phyloP scores from a whole-genome alignment of 176 grass and related monocot species.

The Rhynchospora pubera region DNA sequence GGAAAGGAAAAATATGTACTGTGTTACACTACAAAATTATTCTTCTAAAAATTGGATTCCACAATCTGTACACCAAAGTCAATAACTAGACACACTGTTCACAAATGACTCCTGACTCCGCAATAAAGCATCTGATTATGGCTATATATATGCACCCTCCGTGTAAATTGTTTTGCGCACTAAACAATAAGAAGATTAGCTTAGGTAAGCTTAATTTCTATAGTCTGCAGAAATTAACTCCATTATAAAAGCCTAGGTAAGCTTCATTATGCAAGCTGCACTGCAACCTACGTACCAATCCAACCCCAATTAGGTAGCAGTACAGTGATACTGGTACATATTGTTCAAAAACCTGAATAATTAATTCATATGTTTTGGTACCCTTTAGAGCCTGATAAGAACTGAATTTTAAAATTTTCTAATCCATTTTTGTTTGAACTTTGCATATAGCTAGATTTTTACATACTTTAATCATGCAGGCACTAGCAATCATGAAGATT shows the following conservation, averaged over 20 bases:
- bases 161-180: neutral
- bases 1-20: neutral
- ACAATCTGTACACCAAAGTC: neutral
- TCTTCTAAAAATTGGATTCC: neutral
- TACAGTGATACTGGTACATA: neutral
- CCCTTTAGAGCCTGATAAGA: neutral
- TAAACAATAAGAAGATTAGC: slow-evolving; percentile 3
- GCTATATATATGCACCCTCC: slow-evolving; percentile 5
- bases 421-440: neutral
- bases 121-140: neutral
- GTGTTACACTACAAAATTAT: neutral
- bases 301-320: neutral
- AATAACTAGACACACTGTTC: neutral
- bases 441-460: neutral
- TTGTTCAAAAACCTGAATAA: neutral
- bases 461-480: neutral
- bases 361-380: neutral
- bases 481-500: slow-evolving; percentile 9
- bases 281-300: neutral
- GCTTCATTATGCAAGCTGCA: neutral
- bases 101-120: neutral
- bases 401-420: neutral
- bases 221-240: neutral
- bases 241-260: neutral
- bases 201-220: neutral